Evolutionary conservation across 768 basidiomycete species (phyloP).

Genomic region (Podaxis mareebaensis): DNA sequence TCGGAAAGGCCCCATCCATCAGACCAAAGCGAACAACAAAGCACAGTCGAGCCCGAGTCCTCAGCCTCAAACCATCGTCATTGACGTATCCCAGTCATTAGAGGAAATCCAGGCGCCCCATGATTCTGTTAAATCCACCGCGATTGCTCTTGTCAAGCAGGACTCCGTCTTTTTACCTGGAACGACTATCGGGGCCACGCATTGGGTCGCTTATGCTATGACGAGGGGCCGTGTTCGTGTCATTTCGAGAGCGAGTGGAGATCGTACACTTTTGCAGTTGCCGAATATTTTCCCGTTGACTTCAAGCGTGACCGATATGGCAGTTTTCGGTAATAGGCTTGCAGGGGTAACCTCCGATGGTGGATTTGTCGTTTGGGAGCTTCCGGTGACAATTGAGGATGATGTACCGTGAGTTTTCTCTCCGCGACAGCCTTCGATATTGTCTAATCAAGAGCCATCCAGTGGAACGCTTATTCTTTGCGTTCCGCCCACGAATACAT

Average conservation of each 20-base stretch:
- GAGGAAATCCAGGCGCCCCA: constrained; percentile 75
- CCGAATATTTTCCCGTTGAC: constrained; percentile 58
- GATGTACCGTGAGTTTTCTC: constrained; percentile 72
- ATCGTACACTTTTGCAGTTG: constrained; percentile 82
- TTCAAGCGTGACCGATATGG: constrained; percentile 82
- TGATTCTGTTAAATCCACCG: constrained; percentile 84
- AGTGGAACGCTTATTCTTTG: constrained; percentile 73
- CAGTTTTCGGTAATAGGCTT: constrained; percentile 77
- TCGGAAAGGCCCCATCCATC: constrained; percentile 36
- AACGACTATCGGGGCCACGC: constrained; percentile 86
- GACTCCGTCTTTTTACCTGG: constrained; percentile 83
- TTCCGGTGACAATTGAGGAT: constrained; percentile 81
- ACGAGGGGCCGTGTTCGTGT: constrained; percentile 86
- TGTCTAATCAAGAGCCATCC: constrained; percentile 15
- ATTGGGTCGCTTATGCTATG: constrained; percentile 94
- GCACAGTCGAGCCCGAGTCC: constrained; percentile 61
- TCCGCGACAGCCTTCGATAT: constrained; percentile 7
- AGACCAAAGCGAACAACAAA: constrained; percentile 46
- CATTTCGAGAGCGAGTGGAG: constrained; percentile 85
- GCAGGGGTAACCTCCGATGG: constrained; percentile 88
- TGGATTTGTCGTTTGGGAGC: constrained; percentile 87
- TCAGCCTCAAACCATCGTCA: constrained; percentile 66
- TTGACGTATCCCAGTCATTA: constrained; percentile 73
- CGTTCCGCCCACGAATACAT: constrained; percentile 57
- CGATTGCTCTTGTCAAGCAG: constrained; percentile 86